A percentile compares a stretch with the other conserved stretches of the same genome.
phyloP scores from a whole-genome alignment of 495 filamentous ascomycete genomes.

The Neurospora tetraspora region DNA sequence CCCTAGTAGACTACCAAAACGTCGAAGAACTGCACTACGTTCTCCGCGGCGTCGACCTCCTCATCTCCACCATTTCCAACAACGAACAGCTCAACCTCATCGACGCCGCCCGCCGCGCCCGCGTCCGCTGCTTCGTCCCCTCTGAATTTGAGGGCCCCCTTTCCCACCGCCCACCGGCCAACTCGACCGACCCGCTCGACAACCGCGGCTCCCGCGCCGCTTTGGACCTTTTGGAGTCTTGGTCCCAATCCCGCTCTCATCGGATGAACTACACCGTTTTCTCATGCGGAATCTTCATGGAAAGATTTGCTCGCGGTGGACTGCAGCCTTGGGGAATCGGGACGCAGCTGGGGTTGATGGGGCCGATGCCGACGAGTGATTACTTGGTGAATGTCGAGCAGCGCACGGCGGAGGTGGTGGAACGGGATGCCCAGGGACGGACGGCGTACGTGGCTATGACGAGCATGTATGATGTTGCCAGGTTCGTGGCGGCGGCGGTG shows the following conservation, averaged over 20 bases:
- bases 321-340: slow-evolving; percentile 47
- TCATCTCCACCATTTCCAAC: slow-evolving; percentile 64
- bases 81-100: slow-evolving; percentile 59
- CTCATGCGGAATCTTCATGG: slow-evolving; percentile 67
- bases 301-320: slow-evolving; percentile 54
- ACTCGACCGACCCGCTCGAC: slow-evolving; percentile 41
- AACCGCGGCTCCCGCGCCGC: slow-evolving; percentile 34
- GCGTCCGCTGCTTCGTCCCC: slow-evolving; percentile 61
- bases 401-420: slow-evolving; percentile 48
- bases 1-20: slow-evolving; percentile 53
- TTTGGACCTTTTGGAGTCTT: slow-evolving; percentile 44
- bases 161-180: slow-evolving; percentile 30
- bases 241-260: slow-evolving; percentile 29
- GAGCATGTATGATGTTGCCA: slow-evolving; percentile 54
- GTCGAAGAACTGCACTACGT: slow-evolving; percentile 45
- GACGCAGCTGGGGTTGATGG: slow-evolving; percentile 29
- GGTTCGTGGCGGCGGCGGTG: slow-evolving; percentile 53
- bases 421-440: slow-evolving; percentile 32
- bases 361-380: slow-evolving; percentile 37
- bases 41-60: slow-evolving; percentile 59
- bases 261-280: slow-evolving; percentile 56
- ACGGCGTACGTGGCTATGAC: slow-evolving; percentile 52
- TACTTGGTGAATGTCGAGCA: slow-evolving; percentile 53
- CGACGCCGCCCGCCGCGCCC: slow-evolving; percentile 52
- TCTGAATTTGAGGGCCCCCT: slow-evolving; percentile 63